Evolutionary conservation across 2,329 filamentous ascomycete genomes (phyloP).

Genomic region (Parastagonospora nodorum): DNA sequence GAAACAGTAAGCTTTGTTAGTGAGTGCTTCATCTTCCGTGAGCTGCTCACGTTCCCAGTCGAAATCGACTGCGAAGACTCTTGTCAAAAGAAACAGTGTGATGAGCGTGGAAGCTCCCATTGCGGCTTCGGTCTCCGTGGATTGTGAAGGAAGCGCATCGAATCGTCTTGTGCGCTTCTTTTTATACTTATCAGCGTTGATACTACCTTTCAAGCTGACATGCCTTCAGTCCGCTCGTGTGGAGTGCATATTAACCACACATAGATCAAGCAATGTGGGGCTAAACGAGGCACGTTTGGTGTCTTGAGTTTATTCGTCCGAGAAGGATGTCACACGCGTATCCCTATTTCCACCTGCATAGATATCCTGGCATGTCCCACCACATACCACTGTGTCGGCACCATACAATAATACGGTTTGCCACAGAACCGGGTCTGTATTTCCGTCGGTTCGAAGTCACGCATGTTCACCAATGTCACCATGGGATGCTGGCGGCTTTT

Average conservation of each 20-base stretch:
- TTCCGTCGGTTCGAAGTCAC: too few species aligned
- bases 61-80: constrained; percentile 23
- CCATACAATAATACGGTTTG: not conserved
- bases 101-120: not conserved
- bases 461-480: too few species aligned
- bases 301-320: not conserved
- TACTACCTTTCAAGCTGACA: too few species aligned
- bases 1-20: constrained; percentile 22
- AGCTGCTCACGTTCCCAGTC: constrained; percentile 30
- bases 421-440: too few species aligned
- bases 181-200: too few species aligned
- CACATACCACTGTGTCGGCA: not conserved
- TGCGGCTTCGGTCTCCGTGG: not conserved
- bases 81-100: not conserved
- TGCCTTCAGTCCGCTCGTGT: too few species aligned
- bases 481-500: not conserved
- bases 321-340: not conserved
- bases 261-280: not conserved
- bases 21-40: constrained; percentile 19
- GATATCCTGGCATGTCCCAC: not conserved
- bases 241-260: too few species aligned
- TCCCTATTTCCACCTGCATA: constrained; percentile 6
- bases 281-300: too few species aligned
- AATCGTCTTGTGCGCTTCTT: too few species aligned
- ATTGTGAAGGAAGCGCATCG: too few species aligned